A percentile compares a stretch with the other conserved stretches of the same genome.
These are phyloP conservation scores for Cyclanthera cordifolia DNA, from an alignment of 306 rosid genomes.

Conservation along the genomic window DNA sequence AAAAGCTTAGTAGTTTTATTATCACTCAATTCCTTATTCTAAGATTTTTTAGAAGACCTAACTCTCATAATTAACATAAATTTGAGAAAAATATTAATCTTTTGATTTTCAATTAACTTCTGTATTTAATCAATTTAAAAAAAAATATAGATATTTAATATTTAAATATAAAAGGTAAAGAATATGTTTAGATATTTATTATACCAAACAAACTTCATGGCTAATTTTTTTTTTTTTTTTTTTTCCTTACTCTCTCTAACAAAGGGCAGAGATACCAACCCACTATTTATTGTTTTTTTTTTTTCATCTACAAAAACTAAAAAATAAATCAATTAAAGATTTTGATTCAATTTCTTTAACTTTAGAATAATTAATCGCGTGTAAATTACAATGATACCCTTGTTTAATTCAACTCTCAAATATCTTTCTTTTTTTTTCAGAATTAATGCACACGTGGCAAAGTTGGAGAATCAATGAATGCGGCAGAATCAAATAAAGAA, in stretches of 20 bases:
- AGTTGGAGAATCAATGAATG: background rate
- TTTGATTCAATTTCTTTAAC: background rate
- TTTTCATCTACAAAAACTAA: background rate
- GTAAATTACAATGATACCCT: background rate
- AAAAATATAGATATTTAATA: too few species aligned
- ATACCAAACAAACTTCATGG: too few species aligned
- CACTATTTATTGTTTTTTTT: background rate
- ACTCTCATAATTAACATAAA: too few species aligned
- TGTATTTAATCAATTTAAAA: too few species aligned
- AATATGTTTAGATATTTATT: too few species aligned
- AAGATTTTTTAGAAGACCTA: too few species aligned
- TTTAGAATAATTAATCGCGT: background rate
- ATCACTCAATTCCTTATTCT: too few species aligned
- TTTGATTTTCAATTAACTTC: too few species aligned
- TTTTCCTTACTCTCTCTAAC: background rate
- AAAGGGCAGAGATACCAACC: background rate
- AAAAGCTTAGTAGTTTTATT: too few species aligned
- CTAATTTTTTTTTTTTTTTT: too few species aligned
- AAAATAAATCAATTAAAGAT: background rate
- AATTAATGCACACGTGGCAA: background rate
- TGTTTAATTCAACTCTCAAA: background rate
- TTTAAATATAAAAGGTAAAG: too few species aligned
- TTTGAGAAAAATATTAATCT: too few species aligned
- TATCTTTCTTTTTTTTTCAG: background rate
- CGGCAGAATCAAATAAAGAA: background rate